These are phyloP conservation scores for Sporobolomyces pararoseus DNA, from an alignment of 768 basidiomycete genomes.

Conservation along the genomic window DNA sequence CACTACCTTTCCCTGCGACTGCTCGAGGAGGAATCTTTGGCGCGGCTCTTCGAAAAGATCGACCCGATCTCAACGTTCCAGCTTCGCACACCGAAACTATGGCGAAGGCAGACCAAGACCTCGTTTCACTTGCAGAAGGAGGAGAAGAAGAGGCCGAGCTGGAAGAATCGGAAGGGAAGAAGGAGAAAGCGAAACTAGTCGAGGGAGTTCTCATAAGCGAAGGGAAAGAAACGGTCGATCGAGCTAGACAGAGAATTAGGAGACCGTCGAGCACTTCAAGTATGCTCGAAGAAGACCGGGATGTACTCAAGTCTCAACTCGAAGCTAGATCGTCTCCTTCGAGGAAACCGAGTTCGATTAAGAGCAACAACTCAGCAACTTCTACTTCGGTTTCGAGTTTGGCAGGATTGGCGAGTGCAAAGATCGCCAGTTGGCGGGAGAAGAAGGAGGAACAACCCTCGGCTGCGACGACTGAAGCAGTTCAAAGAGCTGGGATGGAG, in stretches of 20 bases:
- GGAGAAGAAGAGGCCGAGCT: neutral
- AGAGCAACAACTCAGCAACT: neutral
- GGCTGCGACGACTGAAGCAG: too few relatives aligned
- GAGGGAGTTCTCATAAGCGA: constrained; percentile 10
- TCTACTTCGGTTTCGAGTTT: constrained; percentile 20
- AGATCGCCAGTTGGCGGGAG: constrained; percentile 21
- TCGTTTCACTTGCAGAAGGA: constrained; percentile 18
- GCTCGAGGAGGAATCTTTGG: constrained; percentile 87
- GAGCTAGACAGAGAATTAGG: neutral
- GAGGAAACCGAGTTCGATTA: neutral
- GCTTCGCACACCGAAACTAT: constrained; percentile 17
- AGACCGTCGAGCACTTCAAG: neutral
- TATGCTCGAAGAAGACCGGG: constrained; percentile 3
- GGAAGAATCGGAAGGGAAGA: neutral
- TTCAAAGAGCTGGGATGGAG: neutral
- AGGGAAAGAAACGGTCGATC: constrained; percentile 6
- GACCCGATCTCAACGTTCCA: constrained; percentile 17
- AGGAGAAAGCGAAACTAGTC: constrained; percentile 9
- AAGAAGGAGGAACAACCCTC: neutral
- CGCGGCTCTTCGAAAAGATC: constrained; percentile 57
- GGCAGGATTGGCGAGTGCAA: constrained; percentile 19
- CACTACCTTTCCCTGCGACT: constrained; percentile 52
- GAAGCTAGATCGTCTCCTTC: neutral
- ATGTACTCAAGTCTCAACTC: neutral
- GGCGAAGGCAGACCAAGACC: constrained; percentile 19